Percentiles rank a stretch among this genome's conserved stretches.
Conservation (phyloP, 768 basidiomycete genomes). For the Tylopilus intermedius region DNA sequence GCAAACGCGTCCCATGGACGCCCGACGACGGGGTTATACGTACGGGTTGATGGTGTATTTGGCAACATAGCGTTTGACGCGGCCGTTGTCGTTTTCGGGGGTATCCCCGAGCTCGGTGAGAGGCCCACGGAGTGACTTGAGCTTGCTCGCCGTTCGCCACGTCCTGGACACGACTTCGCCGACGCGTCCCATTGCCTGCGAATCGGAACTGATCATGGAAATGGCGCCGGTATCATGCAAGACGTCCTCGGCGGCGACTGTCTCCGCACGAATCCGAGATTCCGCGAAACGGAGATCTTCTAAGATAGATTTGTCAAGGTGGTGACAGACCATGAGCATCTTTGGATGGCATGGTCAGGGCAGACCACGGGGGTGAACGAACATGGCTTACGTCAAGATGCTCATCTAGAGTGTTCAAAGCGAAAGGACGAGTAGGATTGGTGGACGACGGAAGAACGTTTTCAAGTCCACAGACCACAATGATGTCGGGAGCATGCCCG, state of each 20-base stretch:
- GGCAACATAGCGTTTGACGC: slow-evolving; percentile 91
- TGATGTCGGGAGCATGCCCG: slow-evolving; percentile 97
- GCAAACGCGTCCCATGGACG: slow-evolving; percentile 26
- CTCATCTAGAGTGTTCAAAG: slow-evolving; percentile 89
- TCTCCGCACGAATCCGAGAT: slow-evolving; percentile 94
- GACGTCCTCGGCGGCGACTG: slow-evolving; percentile 96
- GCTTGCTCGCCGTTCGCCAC: slow-evolving; percentile 96
- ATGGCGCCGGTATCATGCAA: slow-evolving; percentile 91
- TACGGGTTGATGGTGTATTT: slow-evolving; percentile 98
- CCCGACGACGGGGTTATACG: slow-evolving; percentile 23
- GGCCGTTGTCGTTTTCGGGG: slow-evolving; percentile 58
- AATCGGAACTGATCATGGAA: slow-evolving; percentile 93
- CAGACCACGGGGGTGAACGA: not conserved
- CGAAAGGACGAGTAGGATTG: slow-evolving; percentile 91
- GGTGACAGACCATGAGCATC: slow-evolving; percentile 99
- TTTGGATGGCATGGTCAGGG: slow-evolving; percentile 29
- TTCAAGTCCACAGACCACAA: slow-evolving; percentile 84
- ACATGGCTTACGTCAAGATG: slow-evolving; percentile 80
- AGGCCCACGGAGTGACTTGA: slow-evolving; percentile 76
- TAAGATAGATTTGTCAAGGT: slow-evolving; percentile 83
- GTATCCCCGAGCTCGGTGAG: slow-evolving; percentile 53
- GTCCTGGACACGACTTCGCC: slow-evolving; percentile 91
- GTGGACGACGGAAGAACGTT: slow-evolving; percentile 96
- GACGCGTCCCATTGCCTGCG: slow-evolving; percentile 97
- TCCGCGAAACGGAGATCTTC: slow-evolving; percentile 97